Base-by-base conservation (phyloP, 73 alveolate genomes). In the Halteria grandinella region DNA sequence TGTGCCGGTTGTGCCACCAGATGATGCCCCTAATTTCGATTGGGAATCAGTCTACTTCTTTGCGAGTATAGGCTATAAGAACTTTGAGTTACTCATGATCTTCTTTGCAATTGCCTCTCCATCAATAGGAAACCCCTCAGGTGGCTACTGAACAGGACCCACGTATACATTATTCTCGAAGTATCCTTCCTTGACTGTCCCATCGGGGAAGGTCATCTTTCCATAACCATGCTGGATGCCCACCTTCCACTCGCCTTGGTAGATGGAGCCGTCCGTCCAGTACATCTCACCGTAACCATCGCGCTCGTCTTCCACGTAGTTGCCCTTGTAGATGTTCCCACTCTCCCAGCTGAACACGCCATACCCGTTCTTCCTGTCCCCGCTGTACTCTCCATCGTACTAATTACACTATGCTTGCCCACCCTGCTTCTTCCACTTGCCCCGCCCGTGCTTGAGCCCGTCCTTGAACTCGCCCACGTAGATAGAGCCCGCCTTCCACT, bases 381-480 rank as follows among this genome's bases (percentile, higher is more conserved):
- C 54, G 17, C 36, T 41, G 47, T 78, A 85, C 20, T 77, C 93
- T 18, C 93, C 93, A 25, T 85, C 89, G 55, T 85, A 85, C 27
- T 48, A 54, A 39, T 83, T 84, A 64, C 72, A 41, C 6, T 64
- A n/a, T 14, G 54, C 87, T 44, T 33, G 62, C 23, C 12, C 47
- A 29, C 64, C 34, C 27, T 37, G 14, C 23, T 57, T 57, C 49
- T 41, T 76, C 92, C 92, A 83, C 23, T 57, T 48, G 31, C 92
- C 92, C 23, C 64, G 74, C 8, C 92, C 92, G 40, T 83, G 88
- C 62, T 84, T 83, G 55, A 83, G 77, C 11, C 92, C 87, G 60
- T 83, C 75, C 21, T 32, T 63, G 47, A 83, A 83, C 47, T 83
- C 58, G 15, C 92, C 92, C 33, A 57, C 59, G 59, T 83, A 83